Percentiles rank a stretch among this genome's conserved stretches.
Conservation (phyloP, 2,329 filamentous ascomycete genomes). For the Diaporthe longicolla region DNA sequence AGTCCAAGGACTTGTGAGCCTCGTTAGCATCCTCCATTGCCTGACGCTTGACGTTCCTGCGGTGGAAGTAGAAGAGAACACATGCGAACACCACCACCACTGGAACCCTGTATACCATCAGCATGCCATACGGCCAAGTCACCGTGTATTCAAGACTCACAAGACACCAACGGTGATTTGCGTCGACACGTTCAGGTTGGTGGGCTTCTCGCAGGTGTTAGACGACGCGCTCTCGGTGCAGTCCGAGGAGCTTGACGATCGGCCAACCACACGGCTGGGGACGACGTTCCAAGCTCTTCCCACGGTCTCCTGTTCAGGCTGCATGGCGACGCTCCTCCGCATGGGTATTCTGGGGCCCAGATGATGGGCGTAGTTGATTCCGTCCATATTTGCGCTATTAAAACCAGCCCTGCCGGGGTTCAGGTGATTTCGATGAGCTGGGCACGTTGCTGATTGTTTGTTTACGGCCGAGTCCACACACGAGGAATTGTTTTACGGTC, state of each 20-base stretch:
- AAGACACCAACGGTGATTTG: conserved; percentile 39
- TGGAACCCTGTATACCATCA: conserved; percentile 75
- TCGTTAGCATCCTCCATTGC: conserved; percentile 85
- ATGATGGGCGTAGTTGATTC: conserved; percentile 45
- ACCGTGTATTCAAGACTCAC: conserved; percentile 31
- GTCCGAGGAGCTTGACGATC: conserved; percentile 44
- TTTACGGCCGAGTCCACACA: conserved; percentile 3
- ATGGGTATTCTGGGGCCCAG: conserved; percentile 49
- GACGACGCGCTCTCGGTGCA: conserved; percentile 35
- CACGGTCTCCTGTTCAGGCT: conserved; percentile 17
- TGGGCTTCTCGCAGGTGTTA: conserved; percentile 43
- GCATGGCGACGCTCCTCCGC: conserved; percentile 42
- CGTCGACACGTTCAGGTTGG: conserved; percentile 32
- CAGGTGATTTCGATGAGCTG: conserved; percentile 5
- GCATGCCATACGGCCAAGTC: conserved; percentile 22
- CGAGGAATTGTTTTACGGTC: conserved; percentile 34
- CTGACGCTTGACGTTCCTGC: conserved; percentile 80
- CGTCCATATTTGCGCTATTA: conserved; percentile 43
- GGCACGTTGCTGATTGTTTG: neutral
- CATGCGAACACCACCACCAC: conserved; percentile 62
- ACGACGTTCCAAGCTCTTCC: conserved; percentile 36
- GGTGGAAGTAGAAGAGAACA: conserved; percentile 83
- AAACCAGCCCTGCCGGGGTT: neutral
- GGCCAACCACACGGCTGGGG: conserved; percentile 44
- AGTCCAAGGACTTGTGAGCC: conserved; percentile 92